Base-by-base conservation (phyloP, 192 early-diverging fungal species). In the Umbelopsis sp. region DNA sequence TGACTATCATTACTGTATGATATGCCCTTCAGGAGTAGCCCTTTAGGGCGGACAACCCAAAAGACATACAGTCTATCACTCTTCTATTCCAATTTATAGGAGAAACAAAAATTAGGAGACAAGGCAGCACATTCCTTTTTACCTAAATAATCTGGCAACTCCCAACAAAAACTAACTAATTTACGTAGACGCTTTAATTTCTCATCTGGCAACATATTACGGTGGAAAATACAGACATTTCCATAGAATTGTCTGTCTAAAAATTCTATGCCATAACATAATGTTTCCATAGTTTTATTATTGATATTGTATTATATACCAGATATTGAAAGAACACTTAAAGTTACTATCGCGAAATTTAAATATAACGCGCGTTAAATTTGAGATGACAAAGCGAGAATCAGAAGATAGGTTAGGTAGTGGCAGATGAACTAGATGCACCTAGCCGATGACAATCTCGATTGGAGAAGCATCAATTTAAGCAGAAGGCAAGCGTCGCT, bases 231-330 rank as follows among this genome's bases (percentile, higher is more conserved):
- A 17, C 47, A 49, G 47, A 21, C 5, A 2, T 1, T 16, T 21
- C 5, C 47, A n/a, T 44, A 12, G 43, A 49, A 4, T 21, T 1
- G 16, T 49, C 47, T 17, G n/a, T n/a, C 16, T 49, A 9, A 49
- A n/a, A 21, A 49, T 49, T 5, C n/a, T n/a, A 49, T 49, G 47
- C 47, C 47, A 49, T 49, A 49, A 16, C 16, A 49, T 49, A 49
- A n/a, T 49, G 47, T 49, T 49, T 49, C 47, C 47, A 49, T 49
- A 49, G 20, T 49, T 49, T 49, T 49, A 49, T 49, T 49, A 49
- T 49, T 49, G 47, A 49, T 49, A 49, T 41, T 49, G 47, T 49
- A 49, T 17, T 49, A 49, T 49, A 49, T 49, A 49, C 16, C 47
- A 21, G n/a, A 49, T 49, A 49, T n/a, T 49, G 47, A 49, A 49